These are phyloP conservation scores for Nothophaeocryptopus gaeumannii DNA, from an alignment of 2,329 filamentous ascomycete genomes.

Conservation along the genomic window DNA sequence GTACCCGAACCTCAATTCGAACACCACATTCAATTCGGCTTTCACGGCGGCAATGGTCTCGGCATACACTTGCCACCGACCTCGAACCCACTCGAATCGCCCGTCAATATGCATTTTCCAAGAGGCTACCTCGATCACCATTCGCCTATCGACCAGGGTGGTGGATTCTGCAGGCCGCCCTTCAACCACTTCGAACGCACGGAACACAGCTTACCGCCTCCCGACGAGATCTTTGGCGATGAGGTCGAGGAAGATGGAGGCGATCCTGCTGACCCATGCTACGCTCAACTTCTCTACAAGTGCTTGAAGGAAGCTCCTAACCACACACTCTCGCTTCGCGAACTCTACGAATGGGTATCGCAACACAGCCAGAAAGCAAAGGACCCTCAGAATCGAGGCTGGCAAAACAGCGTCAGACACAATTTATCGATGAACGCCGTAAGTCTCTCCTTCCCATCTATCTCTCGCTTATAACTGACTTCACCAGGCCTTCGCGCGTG, in stretches of 20 bases:
- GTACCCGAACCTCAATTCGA: conserved; percentile 16
- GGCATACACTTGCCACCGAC: conserved; percentile 24
- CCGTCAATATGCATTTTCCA: conserved; percentile 7
- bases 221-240: conserved; percentile 17
- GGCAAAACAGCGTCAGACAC: conserved; percentile 94
- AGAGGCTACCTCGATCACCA: conserved; percentile 11
- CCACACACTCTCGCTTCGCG: conserved; percentile 73
- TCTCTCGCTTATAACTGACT: conserved; percentile 9
- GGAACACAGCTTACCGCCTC: conserved; percentile 8
- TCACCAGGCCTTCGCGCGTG: conserved; percentile 56
- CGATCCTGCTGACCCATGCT: conserved; percentile 41
- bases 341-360: conserved; percentile 88
- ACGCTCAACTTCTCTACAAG: conserved; percentile 75
- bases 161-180: conserved; percentile 7
- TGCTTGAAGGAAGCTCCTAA: conserved; percentile 67
- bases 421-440: conserved; percentile 96
- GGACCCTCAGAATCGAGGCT: conserved; percentile 59
- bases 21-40: conserved; percentile 13
- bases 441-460: conserved; percentile 39
- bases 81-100: conserved; percentile 17
- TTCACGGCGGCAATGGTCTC: conserved; percentile 14
- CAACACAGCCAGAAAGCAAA: conserved; percentile 74
- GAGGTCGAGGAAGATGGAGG: conserved; percentile 17
- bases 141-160: conserved; percentile 6
- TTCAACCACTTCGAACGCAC: conserved; percentile 1